Evolutionary conservation across 2,329 filamentous ascomycete genomes (phyloP).

Genomic region (Alternaria alternata): DNA sequence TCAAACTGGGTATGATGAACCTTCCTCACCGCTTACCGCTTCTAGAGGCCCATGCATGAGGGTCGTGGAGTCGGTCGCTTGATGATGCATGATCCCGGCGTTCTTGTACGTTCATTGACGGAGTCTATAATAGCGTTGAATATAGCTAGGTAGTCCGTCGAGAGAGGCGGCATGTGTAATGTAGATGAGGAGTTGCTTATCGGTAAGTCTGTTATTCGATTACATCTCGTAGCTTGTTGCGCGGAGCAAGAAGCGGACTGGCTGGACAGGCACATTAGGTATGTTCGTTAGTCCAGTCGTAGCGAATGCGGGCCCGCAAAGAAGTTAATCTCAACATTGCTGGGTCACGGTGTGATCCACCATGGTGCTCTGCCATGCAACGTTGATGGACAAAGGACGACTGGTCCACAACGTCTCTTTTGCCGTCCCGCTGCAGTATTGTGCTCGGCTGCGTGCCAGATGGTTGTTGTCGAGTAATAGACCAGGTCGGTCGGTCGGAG

Average conservation of each 20-base stretch:
- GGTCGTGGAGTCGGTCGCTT: constrained; percentile 16
- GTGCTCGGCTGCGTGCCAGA: constrained; percentile 11
- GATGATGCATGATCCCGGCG: constrained; percentile 17
- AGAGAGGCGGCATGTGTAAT: constrained; percentile 31
- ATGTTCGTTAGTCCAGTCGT: constrained; percentile 10
- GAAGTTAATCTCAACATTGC: constrained; percentile 12
- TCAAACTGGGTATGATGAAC: constrained; percentile 3
- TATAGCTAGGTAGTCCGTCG: constrained; percentile 19
- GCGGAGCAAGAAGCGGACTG: constrained; percentile 21
- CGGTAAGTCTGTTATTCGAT: constrained; percentile 41
- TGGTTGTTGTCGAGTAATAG: constrained; percentile 14
- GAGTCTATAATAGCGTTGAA: constrained; percentile 33
- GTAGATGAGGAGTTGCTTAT: constrained; percentile 40
- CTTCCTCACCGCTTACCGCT: constrained; percentile 23
- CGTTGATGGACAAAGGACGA: constrained; percentile 7
- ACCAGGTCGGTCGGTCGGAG: constrained; percentile 29
- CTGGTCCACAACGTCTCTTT: constrained; percentile 24
- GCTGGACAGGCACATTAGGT: constrained; percentile 17
- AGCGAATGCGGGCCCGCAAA: constrained; percentile 15
- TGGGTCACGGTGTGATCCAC: constrained; percentile 16
- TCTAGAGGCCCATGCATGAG: constrained; percentile 22
- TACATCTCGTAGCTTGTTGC: constrained; percentile 30
- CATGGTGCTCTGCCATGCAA: constrained; percentile 28
- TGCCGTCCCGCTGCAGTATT: constrained; percentile 29
- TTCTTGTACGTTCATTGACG: constrained; percentile 12